These are phyloP conservation scores for Fusarium nanum DNA, from an alignment of 2,329 filamentous ascomycete species.

Conservation along the genomic window DNA sequence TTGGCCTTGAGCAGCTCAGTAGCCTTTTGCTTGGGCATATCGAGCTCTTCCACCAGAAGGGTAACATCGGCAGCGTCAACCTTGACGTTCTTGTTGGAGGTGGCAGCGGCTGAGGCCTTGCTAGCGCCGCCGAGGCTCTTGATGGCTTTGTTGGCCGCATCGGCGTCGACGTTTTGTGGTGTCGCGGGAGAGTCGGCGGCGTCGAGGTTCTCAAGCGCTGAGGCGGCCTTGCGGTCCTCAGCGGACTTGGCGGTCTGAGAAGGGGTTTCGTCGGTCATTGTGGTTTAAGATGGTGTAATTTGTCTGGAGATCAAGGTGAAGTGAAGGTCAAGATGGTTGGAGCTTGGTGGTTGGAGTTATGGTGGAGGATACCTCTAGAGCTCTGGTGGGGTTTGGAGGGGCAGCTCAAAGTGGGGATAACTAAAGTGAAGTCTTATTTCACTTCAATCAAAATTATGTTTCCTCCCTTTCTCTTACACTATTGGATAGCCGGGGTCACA, in stretches of 20 bases:
- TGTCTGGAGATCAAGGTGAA: not conserved
- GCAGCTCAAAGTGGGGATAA: conserved; percentile 4
- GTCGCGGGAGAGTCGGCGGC: conserved; percentile 56
- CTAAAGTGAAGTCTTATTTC: not conserved
- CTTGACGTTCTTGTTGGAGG: conserved; percentile 72
- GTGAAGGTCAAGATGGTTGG: conserved; percentile 51
- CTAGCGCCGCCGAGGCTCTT: conserved; percentile 64
- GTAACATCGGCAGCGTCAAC: conserved; percentile 78
- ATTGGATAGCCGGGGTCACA: not conserved
- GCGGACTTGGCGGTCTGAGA: conserved; percentile 69
- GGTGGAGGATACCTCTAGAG: conserved; percentile 9
- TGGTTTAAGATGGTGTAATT: conserved; percentile 56
- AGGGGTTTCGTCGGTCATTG: conserved; percentile 66
- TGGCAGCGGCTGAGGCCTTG: conserved; percentile 40
- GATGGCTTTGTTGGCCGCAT: conserved; percentile 79
- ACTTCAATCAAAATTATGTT: not conserved
- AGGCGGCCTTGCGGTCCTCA: conserved; percentile 81
- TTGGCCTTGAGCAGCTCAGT: conserved; percentile 79
- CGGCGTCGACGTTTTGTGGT: conserved; percentile 72
- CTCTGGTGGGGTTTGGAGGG: conserved; percentile 36
- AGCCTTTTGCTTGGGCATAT: conserved; percentile 76
- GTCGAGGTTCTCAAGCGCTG: conserved; percentile 78
- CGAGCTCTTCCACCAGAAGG: conserved; percentile 77
- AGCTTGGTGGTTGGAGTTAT: conserved; percentile 53
- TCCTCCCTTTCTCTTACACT: not conserved